A percentile compares a stretch with the other conserved stretches of the same genome.
Conservation (phyloP, 306 rosid species). For the Begonia peltatifolia region DNA sequence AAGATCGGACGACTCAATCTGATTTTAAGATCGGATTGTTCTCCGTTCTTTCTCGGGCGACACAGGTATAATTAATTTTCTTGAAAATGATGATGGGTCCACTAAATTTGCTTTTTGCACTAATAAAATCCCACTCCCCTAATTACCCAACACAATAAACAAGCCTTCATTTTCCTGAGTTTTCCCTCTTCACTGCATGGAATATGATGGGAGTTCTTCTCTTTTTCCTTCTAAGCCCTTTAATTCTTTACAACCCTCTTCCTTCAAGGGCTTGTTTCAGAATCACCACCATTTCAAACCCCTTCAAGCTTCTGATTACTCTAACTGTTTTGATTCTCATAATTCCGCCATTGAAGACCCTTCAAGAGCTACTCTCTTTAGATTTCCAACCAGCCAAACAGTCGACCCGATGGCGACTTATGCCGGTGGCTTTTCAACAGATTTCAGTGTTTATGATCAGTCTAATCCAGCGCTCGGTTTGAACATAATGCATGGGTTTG, state of each 20-base stretch:
- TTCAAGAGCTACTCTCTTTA: constrained; percentile 11
- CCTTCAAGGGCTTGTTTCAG: constrained; percentile 12
- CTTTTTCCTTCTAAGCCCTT: constrained; percentile 10
- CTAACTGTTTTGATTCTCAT: not conserved
- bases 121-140: no score
- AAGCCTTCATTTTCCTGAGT: constrained; percentile 15
- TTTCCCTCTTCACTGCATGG: constrained; percentile 1
- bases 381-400: constrained; percentile 5
- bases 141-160: not conserved
- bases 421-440: constrained; percentile 5
- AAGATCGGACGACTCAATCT: no score
- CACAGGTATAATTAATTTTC: no score
- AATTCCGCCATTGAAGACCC: constrained; percentile 8
- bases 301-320: constrained; percentile 7
- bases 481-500: constrained; percentile 19
- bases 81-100: no score
- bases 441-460: not conserved
- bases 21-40: no score
- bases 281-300: constrained; percentile 6
- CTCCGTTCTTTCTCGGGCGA: no score
- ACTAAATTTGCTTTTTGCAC: no score
- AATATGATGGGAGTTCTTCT: constrained; percentile 3
- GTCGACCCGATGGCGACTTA: constrained; percentile 3
- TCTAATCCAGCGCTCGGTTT: not conserved
- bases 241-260: constrained; percentile 4